Conservation (phyloP, 192 early-diverging fungal genomes). For the Chytriomyces sp. region DNA sequence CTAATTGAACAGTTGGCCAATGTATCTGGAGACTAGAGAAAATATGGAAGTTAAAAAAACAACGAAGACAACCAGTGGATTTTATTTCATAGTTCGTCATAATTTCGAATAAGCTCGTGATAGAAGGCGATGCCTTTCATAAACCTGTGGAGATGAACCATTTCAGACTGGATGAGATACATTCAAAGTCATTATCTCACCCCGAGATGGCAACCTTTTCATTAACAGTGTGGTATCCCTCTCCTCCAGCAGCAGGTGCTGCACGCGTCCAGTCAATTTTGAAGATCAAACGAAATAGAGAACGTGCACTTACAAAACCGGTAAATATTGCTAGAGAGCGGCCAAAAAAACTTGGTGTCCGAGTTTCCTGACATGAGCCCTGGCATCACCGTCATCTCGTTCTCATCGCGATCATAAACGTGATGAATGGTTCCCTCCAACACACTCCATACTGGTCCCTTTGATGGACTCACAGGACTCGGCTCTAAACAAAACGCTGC, state of each 20-base stretch:
- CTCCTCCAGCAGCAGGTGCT: not conserved
- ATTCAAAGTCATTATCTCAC: no score
- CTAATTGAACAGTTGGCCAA: no score
- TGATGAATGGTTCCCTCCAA: slow-evolving; percentile 40
- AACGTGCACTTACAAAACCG: slow-evolving; percentile 8
- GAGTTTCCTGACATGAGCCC: slow-evolving; percentile 42
- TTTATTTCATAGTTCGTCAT: no score
- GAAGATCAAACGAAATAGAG: no score
- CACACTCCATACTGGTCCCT: slow-evolving; percentile 19
- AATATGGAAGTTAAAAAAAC: no score
- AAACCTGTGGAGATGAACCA: no score
- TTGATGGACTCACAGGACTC: slow-evolving; percentile 28
- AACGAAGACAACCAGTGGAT: no score
- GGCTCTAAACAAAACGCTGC: slow-evolving; percentile 40
- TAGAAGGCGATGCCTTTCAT: no score
- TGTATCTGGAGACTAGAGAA: no score
- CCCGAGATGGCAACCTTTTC: slow-evolving; percentile 1
- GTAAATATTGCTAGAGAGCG: slow-evolving; percentile 42
- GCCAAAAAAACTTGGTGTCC: slow-evolving; percentile 45
- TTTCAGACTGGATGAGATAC: no score
- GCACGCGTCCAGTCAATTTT: no score
- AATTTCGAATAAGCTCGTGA: no score
- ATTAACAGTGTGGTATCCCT: slow-evolving; percentile 19
- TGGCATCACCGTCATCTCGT: slow-evolving; percentile 33
- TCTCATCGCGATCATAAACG: not conserved